A percentile compares a stretch with the other conserved stretches of the same genome.
Evolutionary conservation across 805 yeast species (phyloP).

Genomic region (Cyberlindnera meyerae): DNA sequence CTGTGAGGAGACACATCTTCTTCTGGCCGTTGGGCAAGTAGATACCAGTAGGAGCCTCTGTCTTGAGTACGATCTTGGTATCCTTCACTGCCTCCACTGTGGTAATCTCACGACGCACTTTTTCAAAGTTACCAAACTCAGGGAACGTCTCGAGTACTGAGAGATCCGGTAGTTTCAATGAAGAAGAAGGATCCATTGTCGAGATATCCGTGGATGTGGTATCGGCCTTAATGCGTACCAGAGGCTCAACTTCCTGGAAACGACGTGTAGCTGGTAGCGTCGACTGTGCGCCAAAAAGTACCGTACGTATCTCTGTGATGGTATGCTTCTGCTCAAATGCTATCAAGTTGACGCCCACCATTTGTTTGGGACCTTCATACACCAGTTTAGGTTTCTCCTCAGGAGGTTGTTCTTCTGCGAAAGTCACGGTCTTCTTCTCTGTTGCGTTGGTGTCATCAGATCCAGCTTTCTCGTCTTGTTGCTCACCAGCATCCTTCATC

Average conservation of each 20-base stretch:
- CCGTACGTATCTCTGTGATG: constrained; percentile 2
- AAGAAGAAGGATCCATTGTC: constrained; percentile 24
- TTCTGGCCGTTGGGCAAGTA: constrained; percentile 64
- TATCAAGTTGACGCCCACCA: constrained; percentile 50
- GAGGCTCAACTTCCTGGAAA: constrained; percentile 49
- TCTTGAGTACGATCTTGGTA: constrained; percentile 47
- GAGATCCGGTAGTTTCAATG: constrained; percentile 40
- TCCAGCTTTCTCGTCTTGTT: neutral
- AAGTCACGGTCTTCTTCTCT: constrained; percentile 16
- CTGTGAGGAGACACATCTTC: constrained; percentile 69
- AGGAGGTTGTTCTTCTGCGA: constrained; percentile 23
- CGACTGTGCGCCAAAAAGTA: constrained; percentile 60
- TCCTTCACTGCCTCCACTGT: constrained; percentile 30
- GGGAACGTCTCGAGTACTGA: constrained; percentile 36
- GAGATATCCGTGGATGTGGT: neutral
- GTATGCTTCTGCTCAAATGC: constrained; percentile 38
- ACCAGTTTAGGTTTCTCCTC: constrained; percentile 23
- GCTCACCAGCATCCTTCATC: constrained; percentile 1
- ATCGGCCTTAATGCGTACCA: constrained; percentile 36
- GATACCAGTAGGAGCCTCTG: constrained; percentile 73
- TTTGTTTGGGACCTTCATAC: constrained; percentile 68
- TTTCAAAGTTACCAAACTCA: constrained; percentile 55
- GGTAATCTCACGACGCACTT: constrained; percentile 31
- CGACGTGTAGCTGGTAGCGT: constrained; percentile 46
- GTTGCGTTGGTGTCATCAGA: neutral